These are phyloP conservation scores for Talaromyces sp. DNA, from an alignment of 2,329 filamentous ascomycete genomes.

Conservation along the genomic window DNA sequence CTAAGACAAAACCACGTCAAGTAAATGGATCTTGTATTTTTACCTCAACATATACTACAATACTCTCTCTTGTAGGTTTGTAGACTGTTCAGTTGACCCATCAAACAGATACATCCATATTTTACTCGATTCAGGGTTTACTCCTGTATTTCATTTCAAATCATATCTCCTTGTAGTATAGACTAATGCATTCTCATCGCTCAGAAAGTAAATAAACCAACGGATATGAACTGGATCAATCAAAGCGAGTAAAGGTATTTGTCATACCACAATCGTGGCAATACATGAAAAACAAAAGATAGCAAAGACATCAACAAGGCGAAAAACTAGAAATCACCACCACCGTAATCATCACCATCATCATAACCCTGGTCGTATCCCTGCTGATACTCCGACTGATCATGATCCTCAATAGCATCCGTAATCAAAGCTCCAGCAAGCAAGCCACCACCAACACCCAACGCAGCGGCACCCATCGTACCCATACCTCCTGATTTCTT, in stretches of 20 bases:
- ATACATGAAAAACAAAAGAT: neutral
- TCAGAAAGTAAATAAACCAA: neutral
- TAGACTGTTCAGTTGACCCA: neutral
- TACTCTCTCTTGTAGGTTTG: too few species aligned
- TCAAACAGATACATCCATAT: neutral
- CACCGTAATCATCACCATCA: conserved; percentile 27
- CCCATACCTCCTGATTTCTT: conserved; percentile 52
- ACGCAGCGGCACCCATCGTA: conserved; percentile 65
- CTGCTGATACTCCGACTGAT: conserved; percentile 49
- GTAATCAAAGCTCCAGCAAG: conserved; percentile 70
- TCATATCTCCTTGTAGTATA: neutral
- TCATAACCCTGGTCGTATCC: conserved; percentile 26
- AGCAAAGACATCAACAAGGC: neutral
- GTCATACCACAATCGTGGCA: neutral
- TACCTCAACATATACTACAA: too few species aligned
- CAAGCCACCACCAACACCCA: conserved; percentile 76
- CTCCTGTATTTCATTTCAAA: neutral
- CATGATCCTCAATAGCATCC: conserved; percentile 61
- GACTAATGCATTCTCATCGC: neutral
- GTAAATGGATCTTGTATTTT: too few species aligned
- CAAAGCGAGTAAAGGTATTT: neutral
- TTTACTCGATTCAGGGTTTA: too few species aligned
- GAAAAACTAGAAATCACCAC: conserved; percentile 23
- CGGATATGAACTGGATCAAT: neutral
- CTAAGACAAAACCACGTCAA: too few species aligned